phyloP scores from a whole-genome alignment of 805 yeast genomes.

The Kodamaea hsintzibuensis region DNA sequence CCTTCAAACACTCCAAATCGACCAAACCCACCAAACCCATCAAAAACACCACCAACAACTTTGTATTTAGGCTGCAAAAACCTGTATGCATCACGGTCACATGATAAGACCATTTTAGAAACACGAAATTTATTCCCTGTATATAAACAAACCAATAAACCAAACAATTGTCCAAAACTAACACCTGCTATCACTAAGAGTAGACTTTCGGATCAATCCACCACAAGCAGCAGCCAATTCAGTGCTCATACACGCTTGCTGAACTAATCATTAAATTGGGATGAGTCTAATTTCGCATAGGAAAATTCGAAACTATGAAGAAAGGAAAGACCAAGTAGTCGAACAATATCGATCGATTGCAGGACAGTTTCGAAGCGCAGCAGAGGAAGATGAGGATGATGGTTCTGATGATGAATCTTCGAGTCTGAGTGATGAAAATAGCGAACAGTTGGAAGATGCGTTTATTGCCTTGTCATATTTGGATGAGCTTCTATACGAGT shows the following conservation, averaged over 20 bases:
- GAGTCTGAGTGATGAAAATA: background rate
- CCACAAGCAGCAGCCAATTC: background rate
- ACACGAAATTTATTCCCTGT: background rate
- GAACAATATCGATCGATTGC: constrained; percentile 15
- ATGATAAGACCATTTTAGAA: background rate
- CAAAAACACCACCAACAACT: background rate
- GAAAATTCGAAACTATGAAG: constrained; percentile 20
- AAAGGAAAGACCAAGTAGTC: constrained; percentile 16
- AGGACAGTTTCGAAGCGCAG: constrained; percentile 4
- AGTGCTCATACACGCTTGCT: background rate
- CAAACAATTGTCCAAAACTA: background rate
- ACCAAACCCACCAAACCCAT: no score
- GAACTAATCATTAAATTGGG: background rate
- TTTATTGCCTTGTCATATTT: constrained; percentile 23
- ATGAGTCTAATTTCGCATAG: constrained; percentile 16
- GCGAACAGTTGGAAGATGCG: constrained; percentile 10
- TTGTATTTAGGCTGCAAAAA: constrained; percentile 16
- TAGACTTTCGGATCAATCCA: background rate
- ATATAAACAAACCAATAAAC: background rate
- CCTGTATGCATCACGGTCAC: background rate
- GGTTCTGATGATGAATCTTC: background rate
- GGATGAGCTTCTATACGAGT: constrained; percentile 29
- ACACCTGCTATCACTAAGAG: background rate
- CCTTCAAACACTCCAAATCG: no score
- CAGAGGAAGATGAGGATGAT: background rate